Base-by-base conservation (phyloP, 495 filamentous ascomycete species). In the Penicillium ochrochloron region DNA sequence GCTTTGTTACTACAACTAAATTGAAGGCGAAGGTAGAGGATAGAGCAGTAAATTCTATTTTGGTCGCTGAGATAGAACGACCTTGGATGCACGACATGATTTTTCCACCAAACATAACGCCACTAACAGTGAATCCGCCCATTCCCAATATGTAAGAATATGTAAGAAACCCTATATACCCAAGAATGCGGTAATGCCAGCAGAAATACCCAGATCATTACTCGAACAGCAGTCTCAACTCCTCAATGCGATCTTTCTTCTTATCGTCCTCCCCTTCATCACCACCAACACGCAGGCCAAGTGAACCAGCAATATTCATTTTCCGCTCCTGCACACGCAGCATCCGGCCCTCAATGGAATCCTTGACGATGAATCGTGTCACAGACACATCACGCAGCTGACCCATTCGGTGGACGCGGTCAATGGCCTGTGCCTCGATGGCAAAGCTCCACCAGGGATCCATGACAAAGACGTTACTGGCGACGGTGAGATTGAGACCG, bases 371-470 rank as follows among this genome's bases (percentile, higher is more conserved):
- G 67, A 98, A 98, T 31, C 95, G 82, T 59, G 86, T 86, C 4
- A 99, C 93, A 46, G 84, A 87, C 1, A 99, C 95, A 72, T 94
- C 92, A 34, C 88, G 85, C 34, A 89, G 85, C 73, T 99, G 96
- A 0, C 96, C 96, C 94, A 99, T 97, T 10, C 96, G 87, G 78
- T 99, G 96, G n/a, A 99, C 93, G 5, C 96, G 90, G 79, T 99
- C 96, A 66, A 99, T 97, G 27, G 96, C 96, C 74, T 99, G 96
- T 11, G 93, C 92, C 75, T 99, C 96, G 27, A 98, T 88, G 4
- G 96, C 94, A 74, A 92, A 97, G 66, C 92, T 95, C 96, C 96
- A 99, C 96, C 96, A 99, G 0, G 96, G 94, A 76, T 99, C 96
- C 94, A 97, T 97, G 90, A 99, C 93, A 74, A 89, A 97, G 12